Evolutionary conservation across 1,284 basidiomycete genomes (phyloP), one percentile per base, ranked within the genome.

Genomic region (Cystobasidium pallidum): DNA sequence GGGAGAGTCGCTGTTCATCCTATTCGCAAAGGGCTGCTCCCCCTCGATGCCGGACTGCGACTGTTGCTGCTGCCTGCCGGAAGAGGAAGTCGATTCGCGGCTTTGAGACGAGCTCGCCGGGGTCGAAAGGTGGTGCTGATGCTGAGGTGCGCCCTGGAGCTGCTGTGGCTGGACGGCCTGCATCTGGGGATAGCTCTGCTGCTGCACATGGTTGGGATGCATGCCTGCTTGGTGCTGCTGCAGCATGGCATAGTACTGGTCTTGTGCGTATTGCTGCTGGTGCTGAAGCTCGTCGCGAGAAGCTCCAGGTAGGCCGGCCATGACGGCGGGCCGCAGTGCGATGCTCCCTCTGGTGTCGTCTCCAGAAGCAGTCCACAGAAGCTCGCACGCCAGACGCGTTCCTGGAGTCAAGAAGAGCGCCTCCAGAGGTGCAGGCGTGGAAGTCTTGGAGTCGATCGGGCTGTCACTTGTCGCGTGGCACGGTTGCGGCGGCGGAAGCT

Each of bases 51-150:
- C 30, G 36, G 36, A 34, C 24, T 55, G 51, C 41, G 17, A 26
- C 62, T 65, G 62, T 47, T 65, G 45, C 62, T 65, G 62, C 62
- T 65, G 62, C 45, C 52, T 64, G n/a, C 47, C 62, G 11, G 45
- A 49, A 47, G 43, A 21, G 62, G 45, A 47, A 64, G 62, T 32
- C 62, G 62, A n/a, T 32, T 30, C 62, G 34, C 45, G 32, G n/a
- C 30, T 11, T 36, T 34, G 62, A 10, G 26, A 7, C 41, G 39
- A 15, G 17, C 21, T 11, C 41, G n/a, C 17, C 26, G 28, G 10
- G 24, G 10, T 10, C 3, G 41, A 6, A 6, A 39, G 13, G 36
- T 39, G 45, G 3, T 61, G 62, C 43, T 32, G 62, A 24, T 49
- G 62, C 62, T 64, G 62, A n/a, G 28, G 62, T 13, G 19, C 43